These are phyloP conservation scores for Oenanthe javanica DNA, from an alignment of 140 eudicot genomes.

Conservation along the genomic window DNA sequence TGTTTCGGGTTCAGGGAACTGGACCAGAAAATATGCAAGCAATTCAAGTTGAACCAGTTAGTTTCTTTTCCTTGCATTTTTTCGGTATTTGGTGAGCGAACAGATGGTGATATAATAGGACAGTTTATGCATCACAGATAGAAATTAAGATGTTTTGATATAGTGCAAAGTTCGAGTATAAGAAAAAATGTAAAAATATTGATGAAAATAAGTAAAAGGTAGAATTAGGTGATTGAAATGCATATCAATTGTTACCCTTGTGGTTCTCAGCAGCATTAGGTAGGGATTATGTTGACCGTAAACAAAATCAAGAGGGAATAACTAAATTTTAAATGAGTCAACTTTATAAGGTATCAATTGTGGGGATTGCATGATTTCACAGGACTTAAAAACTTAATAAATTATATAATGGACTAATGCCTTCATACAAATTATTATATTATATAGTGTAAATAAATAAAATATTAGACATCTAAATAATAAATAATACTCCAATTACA, in stretches of 20 bases:
- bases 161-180: not conserved
- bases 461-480: not conserved
- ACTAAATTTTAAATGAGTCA: no score
- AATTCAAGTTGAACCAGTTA: slow-evolving; percentile 77
- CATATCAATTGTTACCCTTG: not conserved
- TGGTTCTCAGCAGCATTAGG: not conserved
- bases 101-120: not conserved
- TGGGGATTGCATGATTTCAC: not conserved
- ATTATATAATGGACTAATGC: not conserved
- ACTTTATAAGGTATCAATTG: not conserved
- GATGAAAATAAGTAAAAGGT: not conserved
- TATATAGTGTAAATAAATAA: not conserved
- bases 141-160: not conserved
- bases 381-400: not conserved
- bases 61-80: slow-evolving; percentile 3
- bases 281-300: not conserved
- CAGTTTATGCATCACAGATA: not conserved
- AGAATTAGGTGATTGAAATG: not conserved
- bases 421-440: not conserved
- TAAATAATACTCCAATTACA: not conserved
- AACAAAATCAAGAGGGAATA: not conserved
- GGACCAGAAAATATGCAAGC: slow-evolving; percentile 61
- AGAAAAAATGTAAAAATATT: not conserved
- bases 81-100: not conserved
- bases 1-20: slow-evolving; percentile 76